Evolutionary conservation across 768 basidiomycete genomes (phyloP).

Genomic region (Suillus spraguei): DNA sequence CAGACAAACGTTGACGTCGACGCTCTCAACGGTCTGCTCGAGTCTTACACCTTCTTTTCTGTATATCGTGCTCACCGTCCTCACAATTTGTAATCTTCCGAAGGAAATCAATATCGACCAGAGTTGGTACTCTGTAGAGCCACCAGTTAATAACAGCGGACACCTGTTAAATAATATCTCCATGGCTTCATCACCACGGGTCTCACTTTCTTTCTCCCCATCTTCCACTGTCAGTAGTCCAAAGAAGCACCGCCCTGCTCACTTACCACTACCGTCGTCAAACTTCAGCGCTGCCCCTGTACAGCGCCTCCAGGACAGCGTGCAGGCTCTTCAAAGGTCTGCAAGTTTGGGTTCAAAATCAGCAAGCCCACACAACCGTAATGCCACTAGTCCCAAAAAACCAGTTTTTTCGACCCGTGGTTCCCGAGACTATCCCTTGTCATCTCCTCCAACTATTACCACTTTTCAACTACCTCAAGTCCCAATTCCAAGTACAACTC

Average conservation of each 20-base stretch:
- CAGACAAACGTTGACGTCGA: not conserved
- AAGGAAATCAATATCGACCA: not conserved
- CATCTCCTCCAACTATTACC: conserved; percentile 31
- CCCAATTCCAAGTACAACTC: conserved; percentile 43
- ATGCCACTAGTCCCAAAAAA: conserved; percentile 21
- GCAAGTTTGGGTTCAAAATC: conserved; percentile 15
- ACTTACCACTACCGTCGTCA: conserved; percentile 19
- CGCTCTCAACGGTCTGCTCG: not conserved
- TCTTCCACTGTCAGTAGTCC: conserved; percentile 5
- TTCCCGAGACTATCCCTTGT: conserved; percentile 24
- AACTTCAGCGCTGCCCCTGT: conserved; percentile 19
- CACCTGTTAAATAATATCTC: conserved; percentile 7
- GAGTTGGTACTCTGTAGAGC: not conserved
- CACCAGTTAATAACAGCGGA: not conserved
- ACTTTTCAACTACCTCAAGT: conserved; percentile 25
- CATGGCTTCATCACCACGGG: conserved; percentile 17
- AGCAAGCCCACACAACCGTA: conserved; percentile 11
- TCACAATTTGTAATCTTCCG: not conserved
- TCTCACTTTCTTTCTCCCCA: conserved; percentile 18
- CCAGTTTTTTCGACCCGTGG: conserved; percentile 16
- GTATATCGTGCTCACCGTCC: not conserved
- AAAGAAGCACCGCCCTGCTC: conserved; percentile 16
- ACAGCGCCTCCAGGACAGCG: conserved; percentile 17
- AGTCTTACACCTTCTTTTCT: not conserved
- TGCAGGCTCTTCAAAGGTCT: conserved; percentile 12